phyloP scores from a whole-genome alignment of 2,329 filamentous ascomycete species.

The Beauveria australis region DNA sequence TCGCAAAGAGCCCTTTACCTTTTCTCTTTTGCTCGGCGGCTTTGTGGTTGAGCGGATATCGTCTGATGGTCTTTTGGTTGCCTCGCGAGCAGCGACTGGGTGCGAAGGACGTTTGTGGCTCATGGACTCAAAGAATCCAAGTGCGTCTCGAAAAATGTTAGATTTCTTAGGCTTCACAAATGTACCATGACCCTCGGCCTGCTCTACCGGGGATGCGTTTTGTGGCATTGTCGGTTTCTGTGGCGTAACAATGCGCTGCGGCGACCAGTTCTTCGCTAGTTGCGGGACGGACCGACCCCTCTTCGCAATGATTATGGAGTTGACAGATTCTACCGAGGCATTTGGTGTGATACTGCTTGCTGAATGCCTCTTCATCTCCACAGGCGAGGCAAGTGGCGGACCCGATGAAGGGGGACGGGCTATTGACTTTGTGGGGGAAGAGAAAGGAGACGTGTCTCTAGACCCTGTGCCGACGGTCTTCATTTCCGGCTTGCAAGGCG shows the following conservation, averaged over 20 bases:
- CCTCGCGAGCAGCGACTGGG: background rate
- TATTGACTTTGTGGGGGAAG: background rate
- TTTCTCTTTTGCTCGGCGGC: background rate
- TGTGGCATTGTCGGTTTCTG: slow-evolving; percentile 3
- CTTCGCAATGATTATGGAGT: background rate
- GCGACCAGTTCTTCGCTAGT: background rate
- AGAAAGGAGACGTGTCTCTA: background rate
- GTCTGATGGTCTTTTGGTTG: background rate
- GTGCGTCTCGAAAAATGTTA: slow-evolving; percentile 17
- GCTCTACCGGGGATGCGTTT: background rate
- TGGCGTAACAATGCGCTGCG: slow-evolving; percentile 8
- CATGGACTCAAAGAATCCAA: slow-evolving; percentile 23
- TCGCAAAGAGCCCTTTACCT: slow-evolving; percentile 13
- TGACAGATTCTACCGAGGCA: background rate
- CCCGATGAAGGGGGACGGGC: background rate
- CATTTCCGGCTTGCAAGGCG: background rate
- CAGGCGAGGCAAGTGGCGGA: background rate
- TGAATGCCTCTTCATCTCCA: background rate
- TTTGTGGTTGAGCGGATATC: background rate
- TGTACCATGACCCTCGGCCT: background rate
- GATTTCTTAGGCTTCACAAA: slow-evolving; percentile 1
- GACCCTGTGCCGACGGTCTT: background rate
- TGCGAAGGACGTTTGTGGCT: slow-evolving; percentile 1
- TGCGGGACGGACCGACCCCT: background rate
- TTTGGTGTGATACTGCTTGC: background rate